Evolutionary conservation across 2,329 filamentous ascomycete genomes (phyloP).

Genomic region (Fonsecaea nubica): DNA sequence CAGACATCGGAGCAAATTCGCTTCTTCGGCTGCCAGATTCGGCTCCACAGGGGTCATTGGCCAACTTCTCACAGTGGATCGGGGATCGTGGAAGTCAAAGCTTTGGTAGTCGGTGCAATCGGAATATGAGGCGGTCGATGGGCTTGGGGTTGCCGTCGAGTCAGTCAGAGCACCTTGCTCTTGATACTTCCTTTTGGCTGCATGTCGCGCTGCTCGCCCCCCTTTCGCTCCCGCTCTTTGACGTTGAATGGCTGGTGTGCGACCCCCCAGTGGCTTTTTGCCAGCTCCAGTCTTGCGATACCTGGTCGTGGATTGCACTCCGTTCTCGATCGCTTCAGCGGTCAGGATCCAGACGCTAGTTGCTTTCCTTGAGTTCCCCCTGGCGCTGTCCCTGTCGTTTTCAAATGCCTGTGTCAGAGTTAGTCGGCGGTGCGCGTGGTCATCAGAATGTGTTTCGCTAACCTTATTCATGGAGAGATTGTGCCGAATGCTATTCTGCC

Average conservation of each 20-base stretch:
- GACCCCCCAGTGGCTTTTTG: slow-evolving; percentile 49
- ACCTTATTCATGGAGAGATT: slow-evolving; percentile 96
- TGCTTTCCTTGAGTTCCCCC: slow-evolving; percentile 64
- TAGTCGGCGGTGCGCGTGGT: slow-evolving; percentile 5
- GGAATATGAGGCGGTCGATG: slow-evolving; percentile 30
- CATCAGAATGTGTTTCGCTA: slow-evolving; percentile 48
- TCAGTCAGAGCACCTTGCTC: slow-evolving; percentile 23
- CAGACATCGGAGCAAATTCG: slow-evolving; percentile 15
- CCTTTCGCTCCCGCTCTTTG: slow-evolving; percentile 52
- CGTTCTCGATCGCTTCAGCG: slow-evolving; percentile 69
- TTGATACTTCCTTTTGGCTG: slow-evolving; percentile 39
- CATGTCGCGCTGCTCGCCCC: slow-evolving; percentile 49
- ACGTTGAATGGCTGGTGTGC: slow-evolving; percentile 49
- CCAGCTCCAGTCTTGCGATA: slow-evolving; percentile 61
- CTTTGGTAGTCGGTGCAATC: slow-evolving; percentile 32
- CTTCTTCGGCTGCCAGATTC: slow-evolving; percentile 23
- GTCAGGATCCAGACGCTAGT: slow-evolving; percentile 82
- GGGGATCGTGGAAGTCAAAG: slow-evolving; percentile 23
- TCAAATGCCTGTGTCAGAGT: slow-evolving; percentile 45
- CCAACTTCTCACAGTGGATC: slow-evolving; percentile 23
- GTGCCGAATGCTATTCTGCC: slow-evolving; percentile 95
- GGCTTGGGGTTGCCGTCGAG: slow-evolving; percentile 22
- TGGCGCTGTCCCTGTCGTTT: slow-evolving; percentile 43
- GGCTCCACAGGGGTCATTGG: slow-evolving; percentile 29
- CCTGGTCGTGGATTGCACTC: slow-evolving; percentile 84